Percentiles rank a stretch among this genome's conserved stretches.
Evolutionary conservation across 2,329 filamentous ascomycete species (phyloP).

Genomic region (Harringtonia lauricola): DNA sequence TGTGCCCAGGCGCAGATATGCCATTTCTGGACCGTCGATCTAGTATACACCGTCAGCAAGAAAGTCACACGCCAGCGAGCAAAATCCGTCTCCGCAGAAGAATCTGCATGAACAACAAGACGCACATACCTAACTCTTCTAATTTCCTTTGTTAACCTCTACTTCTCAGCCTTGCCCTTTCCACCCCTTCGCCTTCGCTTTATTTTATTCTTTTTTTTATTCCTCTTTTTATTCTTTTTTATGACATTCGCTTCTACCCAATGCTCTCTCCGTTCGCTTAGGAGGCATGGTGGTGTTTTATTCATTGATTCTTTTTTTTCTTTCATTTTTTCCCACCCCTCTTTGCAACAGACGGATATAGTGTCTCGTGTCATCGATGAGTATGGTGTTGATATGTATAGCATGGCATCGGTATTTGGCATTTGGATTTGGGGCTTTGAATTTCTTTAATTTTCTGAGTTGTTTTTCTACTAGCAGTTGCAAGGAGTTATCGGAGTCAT

Average conservation of each 20-base stretch:
- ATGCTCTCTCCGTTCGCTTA: conserved; percentile 7
- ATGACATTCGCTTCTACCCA: conserved; percentile 17
- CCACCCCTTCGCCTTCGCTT: too few species aligned
- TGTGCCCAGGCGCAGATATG: conserved; percentile 55
- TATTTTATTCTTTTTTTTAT: too few species aligned
- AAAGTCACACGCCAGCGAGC: conserved; percentile 47
- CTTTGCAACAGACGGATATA: conserved; percentile 19
- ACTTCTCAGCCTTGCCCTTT: neutral
- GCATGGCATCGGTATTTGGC: conserved; percentile 33
- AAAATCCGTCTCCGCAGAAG: conserved; percentile 22
- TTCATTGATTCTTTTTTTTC: conserved; percentile 1
- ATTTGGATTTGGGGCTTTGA: neutral
- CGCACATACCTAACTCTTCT: neutral
- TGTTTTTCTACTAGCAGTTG: neutral
- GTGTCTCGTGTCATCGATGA: conserved; percentile 31
- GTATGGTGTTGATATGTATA: conserved; percentile 38
- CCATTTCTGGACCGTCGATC: conserved; percentile 58
- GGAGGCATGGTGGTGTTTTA: conserved; percentile 16
- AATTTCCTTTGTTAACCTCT: conserved; percentile 6
- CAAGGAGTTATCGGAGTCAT: neutral
- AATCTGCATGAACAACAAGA: conserved; percentile 9
- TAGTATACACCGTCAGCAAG: conserved; percentile 63
- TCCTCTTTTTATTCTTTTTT: neutral
- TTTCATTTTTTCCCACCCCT: too few species aligned
- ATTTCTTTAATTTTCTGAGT: neutral